Percentiles rank a stretch among this genome's conserved stretches.
These are phyloP conservation scores for Pleurotus platypus DNA, from an alignment of 768 basidiomycete genomes.

Conservation along the genomic window DNA sequence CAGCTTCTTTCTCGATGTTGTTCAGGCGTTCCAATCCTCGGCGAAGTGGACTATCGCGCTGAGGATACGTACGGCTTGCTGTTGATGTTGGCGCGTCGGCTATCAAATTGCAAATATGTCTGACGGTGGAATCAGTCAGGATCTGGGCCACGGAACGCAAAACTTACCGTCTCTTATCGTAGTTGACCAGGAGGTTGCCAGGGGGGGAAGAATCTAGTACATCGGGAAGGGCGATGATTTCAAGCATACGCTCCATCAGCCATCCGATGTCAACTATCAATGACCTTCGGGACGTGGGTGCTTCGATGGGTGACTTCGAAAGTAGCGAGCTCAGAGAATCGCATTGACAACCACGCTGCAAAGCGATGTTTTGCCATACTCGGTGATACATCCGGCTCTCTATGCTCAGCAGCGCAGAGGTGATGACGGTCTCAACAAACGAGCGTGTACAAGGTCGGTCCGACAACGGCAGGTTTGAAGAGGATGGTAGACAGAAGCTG, in stretches of 20 bases:
- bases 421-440: conserved; percentile 74
- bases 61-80: conserved; percentile 36
- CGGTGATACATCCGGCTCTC: conserved; percentile 76
- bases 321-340: conserved; percentile 62
- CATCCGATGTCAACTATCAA: conserved; percentile 78
- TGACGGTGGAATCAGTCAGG: conserved; percentile 24
- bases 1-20: conserved; percentile 69
- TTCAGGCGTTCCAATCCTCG: conserved; percentile 74
- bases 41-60: conserved; percentile 55
- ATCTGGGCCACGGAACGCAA: not conserved
- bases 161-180: conserved; percentile 76
- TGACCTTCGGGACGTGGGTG: conserved; percentile 41
- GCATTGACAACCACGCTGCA: conserved; percentile 53
- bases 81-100: conserved; percentile 39
- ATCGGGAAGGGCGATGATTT: conserved; percentile 74
- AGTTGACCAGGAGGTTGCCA: conserved; percentile 63
- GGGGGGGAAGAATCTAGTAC: conserved; percentile 54
- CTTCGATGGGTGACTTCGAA: conserved; percentile 42
- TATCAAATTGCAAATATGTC: conserved; percentile 67
- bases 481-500: conserved; percentile 37
- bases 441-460: conserved; percentile 70
- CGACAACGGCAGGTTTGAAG: conserved; percentile 29
- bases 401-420: conserved; percentile 72
- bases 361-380: conserved; percentile 76
- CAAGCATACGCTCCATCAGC: conserved; percentile 78